phyloP scores from a whole-genome alignment of 352 stramenopile genomes.

The Phytophthora pistaciae region DNA sequence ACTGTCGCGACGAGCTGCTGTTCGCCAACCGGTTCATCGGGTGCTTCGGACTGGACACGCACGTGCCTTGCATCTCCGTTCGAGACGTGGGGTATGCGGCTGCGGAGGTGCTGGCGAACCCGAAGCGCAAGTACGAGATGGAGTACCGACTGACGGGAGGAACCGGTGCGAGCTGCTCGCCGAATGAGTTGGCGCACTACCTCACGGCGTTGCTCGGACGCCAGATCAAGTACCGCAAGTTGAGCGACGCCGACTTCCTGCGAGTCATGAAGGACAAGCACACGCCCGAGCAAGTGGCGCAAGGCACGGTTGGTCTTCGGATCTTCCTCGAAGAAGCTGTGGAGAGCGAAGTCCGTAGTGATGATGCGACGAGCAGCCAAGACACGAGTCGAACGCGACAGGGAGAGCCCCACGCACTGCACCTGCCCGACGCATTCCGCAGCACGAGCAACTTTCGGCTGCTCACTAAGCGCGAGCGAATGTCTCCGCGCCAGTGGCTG shows the following conservation, averaged over 20 bases:
- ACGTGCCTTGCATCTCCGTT: slow-evolving; percentile 74
- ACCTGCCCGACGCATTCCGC: slow-evolving; percentile 41
- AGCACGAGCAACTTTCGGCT: slow-evolving; percentile 62
- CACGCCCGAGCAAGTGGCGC: slow-evolving; percentile 52
- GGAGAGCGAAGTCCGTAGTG: slow-evolving; percentile 12
- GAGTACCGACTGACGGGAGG: slow-evolving; percentile 65
- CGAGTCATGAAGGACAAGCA: slow-evolving; percentile 62
- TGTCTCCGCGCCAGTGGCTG: slow-evolving; percentile 61
- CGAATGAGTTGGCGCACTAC: slow-evolving; percentile 47
- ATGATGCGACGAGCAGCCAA: slow-evolving; percentile 20
- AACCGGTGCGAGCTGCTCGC: slow-evolving; percentile 46
- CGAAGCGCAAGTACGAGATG: slow-evolving; percentile 55
- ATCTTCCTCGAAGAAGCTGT: slow-evolving; percentile 49
- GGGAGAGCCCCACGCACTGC: slow-evolving; percentile 14
- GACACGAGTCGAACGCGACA: slow-evolving; percentile 18
- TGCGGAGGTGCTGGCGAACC: slow-evolving; percentile 54
- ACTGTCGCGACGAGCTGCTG: slow-evolving; percentile 79
- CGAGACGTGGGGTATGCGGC: slow-evolving; percentile 68
- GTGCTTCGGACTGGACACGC: slow-evolving; percentile 55
- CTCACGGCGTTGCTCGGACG: slow-evolving; percentile 50
- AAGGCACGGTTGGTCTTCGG: slow-evolving; percentile 65
- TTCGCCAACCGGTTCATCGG: slow-evolving; percentile 70
- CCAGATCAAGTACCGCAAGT: slow-evolving; percentile 61
- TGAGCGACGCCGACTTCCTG: slow-evolving; percentile 52
- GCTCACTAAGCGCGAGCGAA: slow-evolving; percentile 57